Base-by-base conservation (phyloP, 108 stramenopile genomes). In the Cyclotella distinguenda region DNA sequence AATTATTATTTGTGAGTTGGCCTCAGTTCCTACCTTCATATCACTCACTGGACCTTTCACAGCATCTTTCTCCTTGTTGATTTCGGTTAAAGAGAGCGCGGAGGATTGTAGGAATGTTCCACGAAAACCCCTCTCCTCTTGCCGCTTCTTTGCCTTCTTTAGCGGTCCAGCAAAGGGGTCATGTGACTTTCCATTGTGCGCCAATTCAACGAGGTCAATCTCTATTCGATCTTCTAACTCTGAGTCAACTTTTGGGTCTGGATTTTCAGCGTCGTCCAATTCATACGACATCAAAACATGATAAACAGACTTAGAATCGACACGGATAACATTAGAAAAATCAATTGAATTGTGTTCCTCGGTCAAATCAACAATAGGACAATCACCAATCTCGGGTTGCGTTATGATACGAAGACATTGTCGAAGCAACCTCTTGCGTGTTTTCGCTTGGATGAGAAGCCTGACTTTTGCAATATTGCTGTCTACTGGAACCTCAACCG, bases 391-490 rank as follows among this genome's bases (percentile, higher is more conserved):
- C 23, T 3, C 15, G n/a, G 47, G 6, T 36, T 42, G 35, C 0
- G 19, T 11, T 6, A 45, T 18, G 49, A 74, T 42, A 53, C 44
- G 58, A 39, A 79, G 78, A 22, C 40, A 48, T 57, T 74, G 78
- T 11, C 61, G 47, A 16, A 38, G 45, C 30, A 74, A 34, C 26
- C 43, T 61, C 50, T 70, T 69, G 15, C 64, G 33, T 18, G 42
- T 74, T n/a, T 44, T 28, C 35, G 74, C 57, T 22, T 73, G 49
- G 16, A 79, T 43, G 12, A 68, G 67, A n/a, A 79, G 68, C 28
- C 78, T 31, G 15, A 73, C 36, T 35, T 69, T 72, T 39, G 78
- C 78, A 32, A 79, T 32, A 64, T 79, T 79, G 13, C 60, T 64
- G 28, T 79, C 66, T 4, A 32, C 27, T n/a, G 72, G 47, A 45